Evolutionary conservation across 805 yeast species (phyloP).

Genomic region (Lipomyces yamanashiensis): DNA sequence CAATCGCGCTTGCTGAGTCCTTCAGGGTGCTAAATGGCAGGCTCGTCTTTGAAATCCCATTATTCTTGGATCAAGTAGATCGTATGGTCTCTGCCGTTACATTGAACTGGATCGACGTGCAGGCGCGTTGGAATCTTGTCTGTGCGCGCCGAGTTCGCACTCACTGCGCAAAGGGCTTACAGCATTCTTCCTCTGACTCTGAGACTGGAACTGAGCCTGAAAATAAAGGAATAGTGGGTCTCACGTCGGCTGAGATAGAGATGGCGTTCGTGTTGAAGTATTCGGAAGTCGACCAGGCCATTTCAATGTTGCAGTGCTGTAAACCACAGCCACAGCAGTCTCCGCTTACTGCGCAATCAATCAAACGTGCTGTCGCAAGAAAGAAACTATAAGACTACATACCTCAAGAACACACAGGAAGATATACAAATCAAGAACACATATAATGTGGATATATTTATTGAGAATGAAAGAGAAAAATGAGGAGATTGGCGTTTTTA

Average conservation of each 20-base stretch:
- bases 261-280: slow-evolving; percentile 14
- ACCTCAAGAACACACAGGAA: no score
- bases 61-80: slow-evolving; percentile 17
- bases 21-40: slow-evolving; percentile 17
- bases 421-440: no score
- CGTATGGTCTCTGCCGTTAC: slow-evolving; percentile 21
- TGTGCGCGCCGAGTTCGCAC: slow-evolving; percentile 15
- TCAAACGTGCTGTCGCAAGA: background rate
- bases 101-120: slow-evolving; percentile 25
- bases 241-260: slow-evolving; percentile 23
- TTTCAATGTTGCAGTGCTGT: slow-evolving; percentile 1
- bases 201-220: background rate
- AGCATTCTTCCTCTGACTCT: background rate
- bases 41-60: slow-evolving; percentile 25
- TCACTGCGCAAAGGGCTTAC: background rate
- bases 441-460: no score
- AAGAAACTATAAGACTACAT: no score
- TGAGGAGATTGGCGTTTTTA: no score
- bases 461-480: no score
- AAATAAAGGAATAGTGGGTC: background rate
- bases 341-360: no score
- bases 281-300: slow-evolving; percentile 8
- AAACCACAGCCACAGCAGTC: background rate
- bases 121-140: slow-evolving; percentile 17
- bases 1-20: slow-evolving; percentile 6